Base-by-base conservation (phyloP, 148 eudicot species). In the Pharnaceum exiguum region DNA sequence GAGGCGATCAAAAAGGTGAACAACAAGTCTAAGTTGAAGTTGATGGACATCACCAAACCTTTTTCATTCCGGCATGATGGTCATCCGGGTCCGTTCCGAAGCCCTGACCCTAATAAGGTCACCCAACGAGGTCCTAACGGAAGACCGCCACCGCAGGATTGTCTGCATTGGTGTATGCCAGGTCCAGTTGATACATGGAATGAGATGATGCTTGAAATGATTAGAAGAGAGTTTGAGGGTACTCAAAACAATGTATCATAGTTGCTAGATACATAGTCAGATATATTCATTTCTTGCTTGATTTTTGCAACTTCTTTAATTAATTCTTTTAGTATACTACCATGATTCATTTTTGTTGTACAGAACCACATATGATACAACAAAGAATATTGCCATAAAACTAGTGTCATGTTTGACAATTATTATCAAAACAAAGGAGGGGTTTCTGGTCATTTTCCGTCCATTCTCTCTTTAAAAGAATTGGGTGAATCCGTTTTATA, bases 141-240 rank as follows among this genome's bases (percentile, higher is more conserved):
- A 38, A 79, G 62, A 69, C 97, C 95, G 1, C 95, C 95, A 1
- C 93, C 97, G 0, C 97, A 90, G 69, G 97, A 90, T 78, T 90
- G 97, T 69, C 48, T 90, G 51, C 97, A 90, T 57, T 90, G 97
- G 97, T 90, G 97, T 66, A 84, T 90, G 95, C 97, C 97, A 0
- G 97, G 97, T 27, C 93, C 95, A 0, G 82, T 82, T 56, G 97
- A 90, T 59, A 82, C 85, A 10, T 90, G 93, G 97, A 90, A 90
- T 55, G 97, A 90, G 64, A 46, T 90, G 29, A 75, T 90, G 54
- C 62, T 80, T 47, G 97, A 90, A 66, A 65, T 81, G 16, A 82
- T 90, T 32, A 73, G 87, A 55, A 75, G 85, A 70, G 73, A 76
- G 53, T 71, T 55, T 35, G 68, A 71, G n/a, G 45, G 52, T 35